Evolutionary conservation across 352 stramenopile genomes (phyloP).

Genomic region (Globisporangium rhizosaccharum): DNA sequence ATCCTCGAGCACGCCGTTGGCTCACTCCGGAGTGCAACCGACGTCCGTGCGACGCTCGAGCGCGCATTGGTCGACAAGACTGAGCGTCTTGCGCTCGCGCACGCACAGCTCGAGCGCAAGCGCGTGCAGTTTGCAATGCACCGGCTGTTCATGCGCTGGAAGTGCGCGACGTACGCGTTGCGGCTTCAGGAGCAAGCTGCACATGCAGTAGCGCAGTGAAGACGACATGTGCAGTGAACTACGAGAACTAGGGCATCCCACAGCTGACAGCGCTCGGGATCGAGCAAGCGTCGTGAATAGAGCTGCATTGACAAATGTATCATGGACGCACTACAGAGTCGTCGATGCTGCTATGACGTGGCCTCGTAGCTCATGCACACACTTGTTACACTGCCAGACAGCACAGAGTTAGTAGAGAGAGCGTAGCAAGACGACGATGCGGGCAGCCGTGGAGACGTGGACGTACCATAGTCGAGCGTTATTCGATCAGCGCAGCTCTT

Average conservation of each 20-base stretch:
- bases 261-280: too few relatives aligned
- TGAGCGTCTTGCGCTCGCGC: slow-evolving; percentile 13
- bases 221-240: too few relatives aligned
- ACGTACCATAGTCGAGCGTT: slow-evolving; percentile 51
- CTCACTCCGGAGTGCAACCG: slow-evolving; percentile 31
- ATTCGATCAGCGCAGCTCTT: slow-evolving; percentile 53
- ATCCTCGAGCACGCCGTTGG: slow-evolving; percentile 36
- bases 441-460: background rate
- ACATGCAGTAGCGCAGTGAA: too few relatives aligned
- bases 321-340: too few relatives aligned
- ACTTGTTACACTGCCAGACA: too few relatives aligned
- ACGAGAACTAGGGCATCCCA: too few relatives aligned
- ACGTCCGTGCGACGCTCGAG: slow-evolving; percentile 28
- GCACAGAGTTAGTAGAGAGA: too few relatives aligned
- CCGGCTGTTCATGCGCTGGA: slow-evolving; percentile 42
- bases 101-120: slow-evolving; percentile 18
- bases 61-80: slow-evolving; percentile 21
- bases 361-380: too few relatives aligned
- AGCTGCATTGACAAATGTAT: too few relatives aligned
- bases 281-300: too few relatives aligned
- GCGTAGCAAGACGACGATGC: background rate
- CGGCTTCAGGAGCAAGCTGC: slow-evolving; percentile 7
- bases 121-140: slow-evolving; percentile 32
- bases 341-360: too few relatives aligned
- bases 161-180: slow-evolving; percentile 18